Evolutionary conservation across 345 rosid species (phyloP), one percentile per base, ranked within the genome.

Genomic region (Triadica sebifera): DNA sequence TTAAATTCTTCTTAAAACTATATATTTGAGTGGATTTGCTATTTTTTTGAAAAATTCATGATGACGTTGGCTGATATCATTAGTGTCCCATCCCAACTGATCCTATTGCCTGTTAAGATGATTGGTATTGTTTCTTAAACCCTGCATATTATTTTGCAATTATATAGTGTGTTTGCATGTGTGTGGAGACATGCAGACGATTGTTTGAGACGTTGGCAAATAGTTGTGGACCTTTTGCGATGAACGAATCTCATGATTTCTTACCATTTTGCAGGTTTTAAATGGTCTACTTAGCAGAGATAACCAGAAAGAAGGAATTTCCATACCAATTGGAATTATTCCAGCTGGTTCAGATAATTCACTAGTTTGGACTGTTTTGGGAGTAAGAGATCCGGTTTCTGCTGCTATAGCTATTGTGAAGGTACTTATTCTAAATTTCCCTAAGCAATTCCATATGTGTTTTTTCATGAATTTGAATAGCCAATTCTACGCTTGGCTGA

Each of bases 291-390:
- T 93, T 72, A 69, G 80, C 71, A 88, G 99, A 82, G 91, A 86
- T 74, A 95, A 93, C 83, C 97, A 86, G 80, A 93, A 93, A 81
- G 99, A 95, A 86, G 98, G 99, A 74, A 91, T 95, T 80, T 91
- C 98, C 67, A 91, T 95, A 81, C 99, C 98, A n/a, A 88, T 95
- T 84, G 99, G 99, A 78, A 93, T 95, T 71, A 92, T 95, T 78
- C 99, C 99, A 52, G 99, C 98, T 74, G 99, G 99, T 67, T 95
- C 99, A 43, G 98, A 95, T 81, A 95, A 95, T 87, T 95, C 99
- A 43, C 87, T 95, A 51, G 96, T 91, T 83, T 95, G 98, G 99
- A 95, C 97, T 75, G 99, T 95, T 74, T 86, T 95, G 77, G 98
- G 99, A 73, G 96, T 95, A 69, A 85, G 96, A 83, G 99, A 95